Conservation (phyloP, 2,329 filamentous ascomycete genomes). For the Fusarium buxicola region DNA sequence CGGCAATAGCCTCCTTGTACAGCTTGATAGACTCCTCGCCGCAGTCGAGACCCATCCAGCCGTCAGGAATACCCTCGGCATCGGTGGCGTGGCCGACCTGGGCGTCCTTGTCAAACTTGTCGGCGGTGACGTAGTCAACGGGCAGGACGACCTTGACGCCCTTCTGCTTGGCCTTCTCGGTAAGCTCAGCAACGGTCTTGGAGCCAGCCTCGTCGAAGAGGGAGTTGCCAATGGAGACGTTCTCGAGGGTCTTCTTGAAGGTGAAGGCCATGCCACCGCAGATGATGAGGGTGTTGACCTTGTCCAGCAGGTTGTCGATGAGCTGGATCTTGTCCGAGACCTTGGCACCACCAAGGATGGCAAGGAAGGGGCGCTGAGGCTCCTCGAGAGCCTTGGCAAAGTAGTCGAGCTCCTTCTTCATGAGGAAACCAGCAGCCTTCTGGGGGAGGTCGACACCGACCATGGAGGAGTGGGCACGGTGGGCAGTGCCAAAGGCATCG, state of each 20-base stretch:
- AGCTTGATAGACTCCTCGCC: constrained; percentile 89
- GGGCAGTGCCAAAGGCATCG: constrained; percentile 97
- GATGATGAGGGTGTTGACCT: constrained; percentile 96
- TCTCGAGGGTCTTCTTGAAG: constrained; percentile 98
- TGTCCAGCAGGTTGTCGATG: constrained; percentile 98
- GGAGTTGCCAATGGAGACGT: constrained; percentile 87
- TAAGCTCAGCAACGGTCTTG: constrained; percentile 88
- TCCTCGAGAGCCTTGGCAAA: constrained; percentile 96
- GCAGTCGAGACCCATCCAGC: constrained; percentile 98
- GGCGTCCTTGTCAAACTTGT: constrained; percentile 92
- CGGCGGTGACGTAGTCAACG: constrained; percentile 93
- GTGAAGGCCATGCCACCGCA: constrained; percentile 99
- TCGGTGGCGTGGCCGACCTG: constrained; percentile 85
- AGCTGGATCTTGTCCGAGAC: constrained; percentile 99
- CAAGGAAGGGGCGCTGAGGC: constrained; percentile 95
- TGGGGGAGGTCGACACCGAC: constrained; percentile 95
- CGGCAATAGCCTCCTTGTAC: constrained; percentile 86
- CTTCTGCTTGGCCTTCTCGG: constrained; percentile 97
- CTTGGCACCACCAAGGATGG: constrained; percentile 98
- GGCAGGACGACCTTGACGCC: constrained; percentile 95
- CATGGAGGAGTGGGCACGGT: constrained; percentile 99
- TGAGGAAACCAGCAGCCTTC: constrained; percentile 97
- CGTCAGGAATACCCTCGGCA: constrained; percentile 89
- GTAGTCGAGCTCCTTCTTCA: constrained; percentile 99
- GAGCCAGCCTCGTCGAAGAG: constrained; percentile 94